Percentiles rank a stretch among this genome's conserved stretches.
Conservation (phyloP, 495 filamentous ascomycete genomes). For the Xanthoparmelia taractica region DNA sequence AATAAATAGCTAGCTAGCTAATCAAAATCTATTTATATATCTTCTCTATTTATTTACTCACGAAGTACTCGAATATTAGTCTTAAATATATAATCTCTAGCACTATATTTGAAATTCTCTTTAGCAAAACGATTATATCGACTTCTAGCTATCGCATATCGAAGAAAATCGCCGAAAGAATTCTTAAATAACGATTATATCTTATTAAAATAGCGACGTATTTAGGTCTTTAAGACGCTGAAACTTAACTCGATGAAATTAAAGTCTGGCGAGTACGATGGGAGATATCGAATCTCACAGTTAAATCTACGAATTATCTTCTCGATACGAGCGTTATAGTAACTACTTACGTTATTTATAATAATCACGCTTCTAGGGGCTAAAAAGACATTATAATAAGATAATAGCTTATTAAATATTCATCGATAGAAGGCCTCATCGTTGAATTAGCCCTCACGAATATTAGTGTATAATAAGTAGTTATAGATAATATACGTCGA, state of each 20-base stretch:
- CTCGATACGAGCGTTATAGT: not conserved
- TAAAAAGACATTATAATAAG: slow-evolving; percentile 6
- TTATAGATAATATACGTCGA: not conserved
- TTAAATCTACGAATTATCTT: not conserved
- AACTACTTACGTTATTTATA: not conserved
- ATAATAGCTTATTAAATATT: not conserved
- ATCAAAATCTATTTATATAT: not conserved
- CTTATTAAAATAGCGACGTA: not conserved
- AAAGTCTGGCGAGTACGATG: not conserved
- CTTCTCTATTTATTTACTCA: not conserved
- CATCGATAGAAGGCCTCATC: not conserved
- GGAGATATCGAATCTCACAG: not conserved
- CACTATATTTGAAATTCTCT: not conserved
- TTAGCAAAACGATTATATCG: not conserved
- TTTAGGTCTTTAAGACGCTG: not conserved
- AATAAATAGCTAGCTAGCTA: not conserved
- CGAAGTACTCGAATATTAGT: not conserved
- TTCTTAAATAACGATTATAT: not conserved
- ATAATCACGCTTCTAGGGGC: not conserved
- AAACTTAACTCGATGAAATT: not conserved
- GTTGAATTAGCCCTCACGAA: slow-evolving; percentile 1
- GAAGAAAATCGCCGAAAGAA: not conserved
- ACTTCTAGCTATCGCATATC: not conserved
- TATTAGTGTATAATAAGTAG: not conserved
- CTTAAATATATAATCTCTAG: not conserved